Evolutionary conservation across 768 basidiomycete species (phyloP), one percentile per base, ranked within the genome.

Genomic region (Panellus pusillus): DNA sequence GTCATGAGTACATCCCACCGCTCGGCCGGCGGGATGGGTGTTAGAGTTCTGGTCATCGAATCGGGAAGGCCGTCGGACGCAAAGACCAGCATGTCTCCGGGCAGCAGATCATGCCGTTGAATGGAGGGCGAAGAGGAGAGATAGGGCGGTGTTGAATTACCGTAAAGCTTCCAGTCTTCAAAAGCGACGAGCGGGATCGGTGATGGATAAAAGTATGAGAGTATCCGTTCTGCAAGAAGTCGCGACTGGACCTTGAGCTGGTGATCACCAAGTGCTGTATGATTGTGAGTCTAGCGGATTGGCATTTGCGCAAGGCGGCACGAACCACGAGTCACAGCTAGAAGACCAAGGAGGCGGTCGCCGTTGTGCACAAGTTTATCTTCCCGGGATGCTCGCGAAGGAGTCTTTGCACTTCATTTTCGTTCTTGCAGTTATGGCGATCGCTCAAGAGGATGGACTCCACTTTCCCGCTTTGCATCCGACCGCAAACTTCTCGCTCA

Each of bases 11-110:
- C 38, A 19, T 58, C 43, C 57, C 57, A 58, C 5, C 49, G 46
- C 6, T 58, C 47, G 12, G 43, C 35, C 13, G 29, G 20, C 11
- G 47, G 47, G 12, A 52, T 24, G 5, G 32, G 32, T 9, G 32
- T 11, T 8, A 11, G 32, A 3, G 32, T 35, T 9, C 4, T 29
- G 18, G 35, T 17, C 52, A 59, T 43, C 12, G 58, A 47, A 20
- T 59, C 44, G 11, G 42, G 37, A 13, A 59, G 53, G n/a, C 58
- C 53, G 42, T 59, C 58, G 7, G 58, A 59, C 14, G 58, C 53
- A 31, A 59, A 55, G 4, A 59, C 37, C 29, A 59, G 35, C 7
- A 47, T 32, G 40, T 59, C 58, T n/a, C 49, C 44, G 28, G 44
- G 44, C 9, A 38, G 39, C 15, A 59, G 48, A 27, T 54, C 58